Base-by-base conservation (phyloP, 2,329 filamentous ascomycete species). In the Aspergillus neoniger region DNA sequence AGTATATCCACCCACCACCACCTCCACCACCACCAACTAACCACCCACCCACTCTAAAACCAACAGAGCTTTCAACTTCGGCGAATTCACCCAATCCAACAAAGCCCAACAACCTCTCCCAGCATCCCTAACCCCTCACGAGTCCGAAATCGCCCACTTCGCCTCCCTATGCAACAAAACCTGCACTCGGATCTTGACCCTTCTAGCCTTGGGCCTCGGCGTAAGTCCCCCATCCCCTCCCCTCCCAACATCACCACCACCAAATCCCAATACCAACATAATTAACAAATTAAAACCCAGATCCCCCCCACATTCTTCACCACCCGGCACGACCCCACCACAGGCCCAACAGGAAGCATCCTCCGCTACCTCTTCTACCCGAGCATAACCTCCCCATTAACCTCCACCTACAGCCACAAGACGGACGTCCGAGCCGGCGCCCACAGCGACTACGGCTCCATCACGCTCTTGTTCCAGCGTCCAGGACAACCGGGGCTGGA, bases 41-140 rank as follows among this genome's bases (percentile, higher is more conserved):
- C 44, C 53, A 32, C 4, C 8, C 8, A 63, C 48, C 7, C 28
- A 4, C 9, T 10, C 57, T 58, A 32, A 50, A 53, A 61, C 39
- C 19, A 15, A 39, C 66, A 95, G 92, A 80, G 92, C 90, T 39
- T 94, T 98, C 83, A 99, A 98, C 79, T 90, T 98, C 71, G 91
- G 89, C 65, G 86, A 91, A 67, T 96, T 95, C 72, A 72, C 81
- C 59, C 63, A 68, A 86, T 28, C 25, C 63, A 83, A 86, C 67
- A 87, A 88, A 76, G 84, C 90, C 14, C 87, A 89, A 63, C 94
- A 98, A 74, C 88, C 90, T 8, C 81, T 98, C 1, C 92, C 94
- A 0, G 70, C 80, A 1, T 81, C 85, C 7, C 81, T 98, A 2
- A 72, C 78, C 15, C 66, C 81, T 1, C 81, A 90, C 62, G 84